These are phyloP conservation scores for Alnus rubra DNA, from an alignment of 306 rosid genomes.

Conservation along the genomic window DNA sequence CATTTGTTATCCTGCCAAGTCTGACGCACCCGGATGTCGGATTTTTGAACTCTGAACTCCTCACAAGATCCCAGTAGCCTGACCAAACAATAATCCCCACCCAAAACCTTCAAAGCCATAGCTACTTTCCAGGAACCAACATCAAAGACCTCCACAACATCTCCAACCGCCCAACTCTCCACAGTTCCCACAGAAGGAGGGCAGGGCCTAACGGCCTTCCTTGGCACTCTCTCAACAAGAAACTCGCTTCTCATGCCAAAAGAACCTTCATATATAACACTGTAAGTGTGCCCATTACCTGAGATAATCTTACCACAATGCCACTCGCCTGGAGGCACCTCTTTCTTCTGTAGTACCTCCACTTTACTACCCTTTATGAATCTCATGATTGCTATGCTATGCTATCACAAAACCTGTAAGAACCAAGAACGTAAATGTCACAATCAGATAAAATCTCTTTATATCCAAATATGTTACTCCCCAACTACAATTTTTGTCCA, in stretches of 20 bases:
- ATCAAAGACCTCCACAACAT: conserved; percentile 66
- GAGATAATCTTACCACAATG: conserved; percentile 62
- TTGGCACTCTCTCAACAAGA: conserved; percentile 48
- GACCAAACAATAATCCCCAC: conserved; percentile 46
- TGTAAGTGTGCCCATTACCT: conserved; percentile 62
- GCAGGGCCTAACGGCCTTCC: conserved; percentile 69
- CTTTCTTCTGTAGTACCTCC: conserved; percentile 60
- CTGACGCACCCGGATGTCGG: conserved; percentile 57
- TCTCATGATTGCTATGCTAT: conserved; percentile 49
- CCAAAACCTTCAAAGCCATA: conserved; percentile 36
- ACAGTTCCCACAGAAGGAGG: conserved; percentile 45
- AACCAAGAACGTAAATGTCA: conserved; percentile 6
- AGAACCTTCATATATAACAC: conserved; percentile 45
- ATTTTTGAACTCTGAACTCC: conserved; percentile 45
- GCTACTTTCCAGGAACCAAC: conserved; percentile 70
- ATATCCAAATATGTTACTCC: neutral
- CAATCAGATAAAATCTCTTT: conserved; percentile 8
- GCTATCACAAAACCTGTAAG: conserved; percentile 35
- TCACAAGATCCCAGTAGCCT: conserved; percentile 55
- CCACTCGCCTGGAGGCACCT: conserved; percentile 56
- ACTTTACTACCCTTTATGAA: conserved; percentile 63
- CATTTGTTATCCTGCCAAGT: conserved; percentile 65
- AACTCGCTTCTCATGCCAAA: conserved; percentile 27
- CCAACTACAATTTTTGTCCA: neutral
- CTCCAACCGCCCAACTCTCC: conserved; percentile 51